Evolutionary conservation across 148 eudicot species (phyloP), one percentile per base, ranked within the genome.

Genomic region (Fallopia convolvulus): DNA sequence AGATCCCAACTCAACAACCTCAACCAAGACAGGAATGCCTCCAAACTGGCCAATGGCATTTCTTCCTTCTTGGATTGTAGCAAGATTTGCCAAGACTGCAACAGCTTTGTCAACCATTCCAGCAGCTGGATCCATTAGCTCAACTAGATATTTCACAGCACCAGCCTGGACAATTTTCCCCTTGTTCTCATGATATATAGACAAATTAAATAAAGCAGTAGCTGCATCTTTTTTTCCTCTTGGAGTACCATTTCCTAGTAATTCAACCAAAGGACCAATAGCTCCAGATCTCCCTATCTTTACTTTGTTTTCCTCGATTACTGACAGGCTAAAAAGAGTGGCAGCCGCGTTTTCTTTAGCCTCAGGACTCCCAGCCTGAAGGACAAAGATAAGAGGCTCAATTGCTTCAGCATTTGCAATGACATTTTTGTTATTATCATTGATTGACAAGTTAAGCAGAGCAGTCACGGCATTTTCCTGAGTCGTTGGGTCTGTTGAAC

Each of bases 61-160:
- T 77, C 90, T 84, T 12, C 92, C 92, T 72, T 89, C 92, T 12
- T 47, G 89, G 70, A 86, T 87, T 46, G 90, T 89, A 14, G 92
- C 83, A 41, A 89, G 85, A 74, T 89, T 89, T 2, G 90, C 89
- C 84, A 89, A 79, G 8, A 73, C 75, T 60, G 88, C 90, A 58
- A 90, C 92, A 50, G 90, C 92, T 77, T 89, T 89, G 71, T 89
- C 92, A 81, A 87, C 90, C 92, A 89, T 87, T 55, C 92, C 92
- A 12, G 88, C 87, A 17, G 90, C 92, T 12, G 92, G 92, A 50
- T 89, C 90, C 90, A 87, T 89, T 82, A 89, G 74, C 40, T 89
- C 92, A 17, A 89, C 88, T 49, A 89, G 87, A 7, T 89, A 77
- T 58, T 82, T 86, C 48, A 89, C 88, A 15, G 91, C 91, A 58